Conservation (phyloP, 169 alveolate genomes). For the Cryptosporidium parvum region DNA sequence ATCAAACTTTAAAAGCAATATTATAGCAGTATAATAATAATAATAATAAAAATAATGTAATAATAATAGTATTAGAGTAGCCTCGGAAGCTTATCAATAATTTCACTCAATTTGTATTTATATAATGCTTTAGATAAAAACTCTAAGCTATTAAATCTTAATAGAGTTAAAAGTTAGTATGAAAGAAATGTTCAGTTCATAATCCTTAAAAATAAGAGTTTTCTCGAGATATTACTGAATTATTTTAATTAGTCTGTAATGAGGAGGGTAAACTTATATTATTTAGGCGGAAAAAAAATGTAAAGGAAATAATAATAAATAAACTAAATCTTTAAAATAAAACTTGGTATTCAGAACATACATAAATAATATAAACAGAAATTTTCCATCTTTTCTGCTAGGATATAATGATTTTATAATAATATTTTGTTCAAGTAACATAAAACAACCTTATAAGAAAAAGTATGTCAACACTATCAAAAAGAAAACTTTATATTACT, state of each 20-base stretch:
- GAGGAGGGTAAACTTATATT: background rate
- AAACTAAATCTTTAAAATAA: background rate
- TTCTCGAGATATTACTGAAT: background rate
- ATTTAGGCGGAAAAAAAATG: slow-evolving; percentile 1
- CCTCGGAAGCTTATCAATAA: background rate
- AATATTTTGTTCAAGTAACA: background rate
- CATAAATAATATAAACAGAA: background rate
- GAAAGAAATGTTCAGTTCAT: background rate
- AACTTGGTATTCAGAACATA: background rate
- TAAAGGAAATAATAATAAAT: background rate
- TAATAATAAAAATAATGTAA: no score
- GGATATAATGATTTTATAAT: background rate
- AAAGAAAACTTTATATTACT: slow-evolving; percentile 60
- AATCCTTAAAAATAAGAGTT: background rate
- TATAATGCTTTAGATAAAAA: background rate
- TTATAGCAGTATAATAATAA: background rate
- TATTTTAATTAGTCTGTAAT: background rate
- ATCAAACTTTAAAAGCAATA: background rate
- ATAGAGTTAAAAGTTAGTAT: background rate
- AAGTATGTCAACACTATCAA: slow-evolving; percentile 4
- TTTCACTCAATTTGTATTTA: background rate
- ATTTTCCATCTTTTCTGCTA: background rate
- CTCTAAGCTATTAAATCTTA: background rate
- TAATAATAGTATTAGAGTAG: background rate
- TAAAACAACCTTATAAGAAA: background rate